Percentiles rank a stretch among this genome's conserved stretches.
Conservation (phyloP, 345 rosid genomes). For the Euphorbia peplus region DNA sequence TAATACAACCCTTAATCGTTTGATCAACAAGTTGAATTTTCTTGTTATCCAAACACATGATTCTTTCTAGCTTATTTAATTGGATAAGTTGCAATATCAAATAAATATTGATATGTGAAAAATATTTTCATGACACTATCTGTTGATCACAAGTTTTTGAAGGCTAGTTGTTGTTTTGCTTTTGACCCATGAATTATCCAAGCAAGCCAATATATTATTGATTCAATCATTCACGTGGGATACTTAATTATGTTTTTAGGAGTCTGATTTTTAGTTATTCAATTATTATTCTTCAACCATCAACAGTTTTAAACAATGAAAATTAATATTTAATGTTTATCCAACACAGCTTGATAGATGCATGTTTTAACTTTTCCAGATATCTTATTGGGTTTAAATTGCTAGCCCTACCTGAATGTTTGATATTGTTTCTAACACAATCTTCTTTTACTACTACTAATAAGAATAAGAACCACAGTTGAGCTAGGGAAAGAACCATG, state of each 20-base stretch:
- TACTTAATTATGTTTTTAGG: not conserved
- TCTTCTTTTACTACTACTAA: too few species aligned
- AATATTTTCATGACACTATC: not conserved
- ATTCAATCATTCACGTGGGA: not conserved
- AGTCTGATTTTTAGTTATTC: not conserved
- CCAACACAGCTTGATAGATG: too few species aligned
- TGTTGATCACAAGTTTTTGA: not conserved
- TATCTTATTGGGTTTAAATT: too few species aligned
- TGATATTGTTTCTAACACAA: too few species aligned
- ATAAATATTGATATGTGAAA: too few species aligned
- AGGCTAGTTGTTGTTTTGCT: too few species aligned
- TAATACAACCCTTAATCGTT: not conserved
- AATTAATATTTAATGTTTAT: too few species aligned
- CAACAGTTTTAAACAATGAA: not conserved
- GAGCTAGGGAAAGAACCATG: too few species aligned
- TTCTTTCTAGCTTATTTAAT: not conserved
- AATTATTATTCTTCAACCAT: not conserved
- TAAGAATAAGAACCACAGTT: too few species aligned
- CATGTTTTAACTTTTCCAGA: too few species aligned
- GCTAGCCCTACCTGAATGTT: too few species aligned
- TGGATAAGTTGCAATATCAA: not conserved
- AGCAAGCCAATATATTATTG: not conserved
- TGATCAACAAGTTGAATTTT: not conserved
- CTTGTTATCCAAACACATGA: slow-evolving; percentile 1
- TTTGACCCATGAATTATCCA: too few species aligned